Conservation (phyloP, 1,284 basidiomycete genomes). For the Heimioporus punctisporus region DNA sequence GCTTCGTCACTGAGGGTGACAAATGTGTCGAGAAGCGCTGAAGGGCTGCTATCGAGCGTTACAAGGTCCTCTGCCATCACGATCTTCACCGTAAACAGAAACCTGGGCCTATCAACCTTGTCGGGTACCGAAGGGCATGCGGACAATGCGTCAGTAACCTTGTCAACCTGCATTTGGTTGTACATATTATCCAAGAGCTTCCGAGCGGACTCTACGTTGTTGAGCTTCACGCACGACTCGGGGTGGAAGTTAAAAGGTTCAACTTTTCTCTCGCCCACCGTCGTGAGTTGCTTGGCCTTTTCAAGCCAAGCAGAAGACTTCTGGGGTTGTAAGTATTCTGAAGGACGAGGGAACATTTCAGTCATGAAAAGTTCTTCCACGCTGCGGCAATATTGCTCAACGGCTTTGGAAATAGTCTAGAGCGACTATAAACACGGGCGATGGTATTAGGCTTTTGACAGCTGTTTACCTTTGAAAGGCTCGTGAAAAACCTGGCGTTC, state of each 20-base stretch:
- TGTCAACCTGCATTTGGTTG: slow-evolving; percentile 89
- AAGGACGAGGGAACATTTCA: slow-evolving; percentile 91
- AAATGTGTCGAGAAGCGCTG: slow-evolving; percentile 84
- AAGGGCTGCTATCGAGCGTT: slow-evolving; percentile 70
- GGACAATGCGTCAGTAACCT: slow-evolving; percentile 71
- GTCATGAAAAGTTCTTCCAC: slow-evolving; percentile 91
- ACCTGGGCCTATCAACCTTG: slow-evolving; percentile 65
- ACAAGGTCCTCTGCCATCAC: slow-evolving; percentile 87
- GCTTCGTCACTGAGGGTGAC: slow-evolving; percentile 94
- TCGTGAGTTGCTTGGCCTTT: slow-evolving; percentile 81
- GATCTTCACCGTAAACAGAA: slow-evolving; percentile 95
- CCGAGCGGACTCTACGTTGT: slow-evolving; percentile 95
- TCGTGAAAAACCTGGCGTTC: slow-evolving; percentile 89
- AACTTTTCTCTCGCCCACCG: slow-evolving; percentile 85
- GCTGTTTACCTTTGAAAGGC: slow-evolving; percentile 72
- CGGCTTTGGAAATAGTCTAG: slow-evolving; percentile 88
- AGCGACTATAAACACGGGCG: slow-evolving; percentile 3
- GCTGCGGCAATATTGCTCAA: slow-evolving; percentile 91
- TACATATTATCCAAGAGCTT: slow-evolving; percentile 94
- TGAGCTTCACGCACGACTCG: slow-evolving; percentile 96
- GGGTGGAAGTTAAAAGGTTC: slow-evolving; percentile 95
- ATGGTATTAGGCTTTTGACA: not conserved
- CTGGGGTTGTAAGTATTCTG: slow-evolving; percentile 75
- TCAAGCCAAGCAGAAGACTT: slow-evolving; percentile 96
- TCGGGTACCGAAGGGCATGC: slow-evolving; percentile 70